Conservation (phyloP, 1,284 basidiomycete genomes). For the Leccinum subrobustum region DNA sequence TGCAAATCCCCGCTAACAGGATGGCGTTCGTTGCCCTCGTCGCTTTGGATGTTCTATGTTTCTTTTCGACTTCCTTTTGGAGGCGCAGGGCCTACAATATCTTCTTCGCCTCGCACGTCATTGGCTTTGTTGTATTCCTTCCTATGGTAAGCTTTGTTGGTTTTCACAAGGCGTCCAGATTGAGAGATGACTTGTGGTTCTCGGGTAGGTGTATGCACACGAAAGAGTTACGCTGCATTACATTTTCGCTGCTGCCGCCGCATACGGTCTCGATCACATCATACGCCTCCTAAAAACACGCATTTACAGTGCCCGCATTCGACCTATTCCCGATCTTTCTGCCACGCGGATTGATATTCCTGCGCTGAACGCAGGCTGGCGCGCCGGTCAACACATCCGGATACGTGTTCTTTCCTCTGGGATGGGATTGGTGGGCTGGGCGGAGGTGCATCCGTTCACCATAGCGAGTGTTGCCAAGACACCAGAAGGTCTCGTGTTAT, state of each 20-base stretch:
- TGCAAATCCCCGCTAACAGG: constrained; percentile 35
- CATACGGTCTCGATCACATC: constrained; percentile 67
- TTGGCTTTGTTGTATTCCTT: constrained; percentile 45
- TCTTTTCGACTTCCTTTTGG: constrained; percentile 53
- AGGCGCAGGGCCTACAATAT: constrained; percentile 57
- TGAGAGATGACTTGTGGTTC: background rate
- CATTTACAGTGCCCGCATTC: constrained; percentile 54
- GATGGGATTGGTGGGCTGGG: constrained; percentile 62
- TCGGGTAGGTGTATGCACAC: constrained; percentile 47
- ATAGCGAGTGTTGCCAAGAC: constrained; percentile 54
- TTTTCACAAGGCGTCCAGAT: background rate
- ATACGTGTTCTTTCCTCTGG: constrained; percentile 62
- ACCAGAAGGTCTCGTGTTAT: constrained; percentile 56
- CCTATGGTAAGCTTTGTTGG: constrained; percentile 43
- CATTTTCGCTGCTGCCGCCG: constrained; percentile 48
- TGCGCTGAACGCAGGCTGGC: constrained; percentile 71
- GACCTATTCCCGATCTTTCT: constrained; percentile 55
- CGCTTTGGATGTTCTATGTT: constrained; percentile 49
- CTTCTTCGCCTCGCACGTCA: constrained; percentile 52
- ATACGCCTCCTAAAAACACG: constrained; percentile 69
- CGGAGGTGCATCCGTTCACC: constrained; percentile 76
- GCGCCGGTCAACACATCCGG: constrained; percentile 81
- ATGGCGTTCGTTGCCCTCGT: constrained; percentile 58
- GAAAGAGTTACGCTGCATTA: constrained; percentile 45
- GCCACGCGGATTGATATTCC: constrained; percentile 62